These are phyloP conservation scores for Thymus quinquecostatus DNA, from an alignment of 257 asterid species.

Conservation along the genomic window DNA sequence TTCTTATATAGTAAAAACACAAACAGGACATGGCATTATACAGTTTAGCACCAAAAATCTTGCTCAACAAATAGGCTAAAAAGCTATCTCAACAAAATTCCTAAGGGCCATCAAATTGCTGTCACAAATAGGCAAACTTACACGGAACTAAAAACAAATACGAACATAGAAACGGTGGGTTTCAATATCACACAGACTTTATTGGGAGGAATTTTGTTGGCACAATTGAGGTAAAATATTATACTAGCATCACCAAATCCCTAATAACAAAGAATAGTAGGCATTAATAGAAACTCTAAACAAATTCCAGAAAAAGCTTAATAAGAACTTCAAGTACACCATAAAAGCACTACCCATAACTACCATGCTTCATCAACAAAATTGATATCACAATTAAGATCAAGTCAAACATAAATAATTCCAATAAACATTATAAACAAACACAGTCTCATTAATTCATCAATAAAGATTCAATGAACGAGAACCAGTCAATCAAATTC, in stretches of 20 bases:
- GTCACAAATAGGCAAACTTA: not conserved
- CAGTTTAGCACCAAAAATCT: too few species aligned
- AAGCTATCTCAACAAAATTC: too few species aligned
- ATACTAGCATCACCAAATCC: slow-evolving; percentile 4
- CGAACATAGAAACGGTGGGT: not conserved
- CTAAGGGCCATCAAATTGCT: too few species aligned
- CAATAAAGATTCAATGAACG: too few species aligned
- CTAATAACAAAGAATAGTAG: not conserved
- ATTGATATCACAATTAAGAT: not conserved
- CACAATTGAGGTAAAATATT: not conserved
- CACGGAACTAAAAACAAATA: not conserved
- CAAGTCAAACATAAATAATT: not conserved
- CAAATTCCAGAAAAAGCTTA: too few species aligned
- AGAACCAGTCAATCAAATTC: too few species aligned
- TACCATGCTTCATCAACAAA: slow-evolving; percentile 6
- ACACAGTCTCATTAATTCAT: not conserved
- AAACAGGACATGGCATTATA: too few species aligned
- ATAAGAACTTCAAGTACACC: too few species aligned
- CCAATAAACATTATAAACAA: slow-evolving; percentile 6
- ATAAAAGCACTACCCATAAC: not conserved
- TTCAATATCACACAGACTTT: not conserved
- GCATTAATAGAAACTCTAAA: not conserved
- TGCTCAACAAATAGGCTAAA: too few species aligned
- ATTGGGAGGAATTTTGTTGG: not conserved
- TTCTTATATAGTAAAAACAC: too few species aligned